A percentile compares a stretch with the other conserved stretches of the same genome.
Evolutionary conservation across 306 rosid species (phyloP).

Genomic region (Vachellia collinsii): DNA sequence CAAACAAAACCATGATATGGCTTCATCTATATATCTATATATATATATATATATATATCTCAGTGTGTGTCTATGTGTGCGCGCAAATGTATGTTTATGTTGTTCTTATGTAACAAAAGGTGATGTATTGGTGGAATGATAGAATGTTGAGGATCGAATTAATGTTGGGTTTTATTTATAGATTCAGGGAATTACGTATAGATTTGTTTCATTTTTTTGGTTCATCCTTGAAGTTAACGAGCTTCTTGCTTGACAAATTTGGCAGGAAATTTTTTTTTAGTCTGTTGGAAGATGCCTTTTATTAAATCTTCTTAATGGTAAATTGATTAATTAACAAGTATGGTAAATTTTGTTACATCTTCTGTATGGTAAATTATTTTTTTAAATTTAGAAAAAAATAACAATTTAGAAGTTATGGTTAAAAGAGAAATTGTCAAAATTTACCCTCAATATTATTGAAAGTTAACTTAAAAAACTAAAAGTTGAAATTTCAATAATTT

Average conservation of each 20-base stretch:
- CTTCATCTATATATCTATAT: constrained; percentile 37
- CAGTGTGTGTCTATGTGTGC: too few species aligned
- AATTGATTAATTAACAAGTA: too few species aligned
- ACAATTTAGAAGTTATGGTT: too few species aligned
- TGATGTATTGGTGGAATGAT: not conserved
- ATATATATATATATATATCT: too few species aligned
- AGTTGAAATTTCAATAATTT: too few species aligned
- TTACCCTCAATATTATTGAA: too few species aligned
- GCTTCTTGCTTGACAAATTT: not conserved
- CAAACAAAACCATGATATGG: not conserved
- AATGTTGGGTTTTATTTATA: not conserved
- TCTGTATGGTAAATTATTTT: too few species aligned
- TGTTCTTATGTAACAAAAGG: not conserved
- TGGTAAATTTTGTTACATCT: too few species aligned
- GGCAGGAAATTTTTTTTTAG: not conserved
- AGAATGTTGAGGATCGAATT: not conserved
- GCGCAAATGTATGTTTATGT: not conserved
- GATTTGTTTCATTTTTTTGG: too few species aligned
- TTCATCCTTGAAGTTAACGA: not conserved
- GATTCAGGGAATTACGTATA: not conserved
- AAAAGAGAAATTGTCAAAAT: too few species aligned
- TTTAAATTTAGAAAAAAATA: too few species aligned
- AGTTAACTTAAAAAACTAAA: too few species aligned
- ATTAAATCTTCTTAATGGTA: not conserved
- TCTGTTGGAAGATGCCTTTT: not conserved